phyloP scores from a whole-genome alignment of 805 yeast species.

The Teunomyces stri region DNA sequence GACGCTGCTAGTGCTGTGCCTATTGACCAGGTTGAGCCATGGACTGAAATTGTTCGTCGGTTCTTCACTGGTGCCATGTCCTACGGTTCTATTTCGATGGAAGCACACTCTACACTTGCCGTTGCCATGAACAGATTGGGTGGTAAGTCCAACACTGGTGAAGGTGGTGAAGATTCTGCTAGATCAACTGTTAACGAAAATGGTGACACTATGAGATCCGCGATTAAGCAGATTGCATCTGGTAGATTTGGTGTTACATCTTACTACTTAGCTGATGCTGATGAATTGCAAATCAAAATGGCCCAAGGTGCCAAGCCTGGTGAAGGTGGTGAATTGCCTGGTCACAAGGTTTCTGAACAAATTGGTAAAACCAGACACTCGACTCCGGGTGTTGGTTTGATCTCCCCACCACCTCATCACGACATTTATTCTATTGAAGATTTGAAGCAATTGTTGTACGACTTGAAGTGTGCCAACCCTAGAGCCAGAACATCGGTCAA shows the following conservation, averaged over 20 bases:
- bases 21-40: slow-evolving; percentile 96
- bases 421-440: slow-evolving; percentile 98
- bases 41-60: slow-evolving; percentile 98
- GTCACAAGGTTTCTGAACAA: slow-evolving; percentile 80
- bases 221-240: slow-evolving; percentile 96
- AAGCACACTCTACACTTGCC: slow-evolving; percentile 95
- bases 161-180: slow-evolving; percentile 98
- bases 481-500: slow-evolving; percentile 96
- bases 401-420: slow-evolving; percentile 98
- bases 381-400: slow-evolving; percentile 93
- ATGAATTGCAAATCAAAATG: slow-evolving; percentile 96
- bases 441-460: slow-evolving; percentile 93
- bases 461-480: slow-evolving; percentile 94
- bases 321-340: slow-evolving; percentile 99
- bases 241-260: slow-evolving; percentile 98
- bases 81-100: slow-evolving; percentile 97
- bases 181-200: slow-evolving; percentile 74
- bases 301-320: slow-evolving; percentile 99
- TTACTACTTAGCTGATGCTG: slow-evolving; percentile 90
- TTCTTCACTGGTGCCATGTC: slow-evolving; percentile 99
- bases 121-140: slow-evolving; percentile 98
- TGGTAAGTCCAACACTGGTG: slow-evolving; percentile 98
- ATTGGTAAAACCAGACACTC: slow-evolving; percentile 97
- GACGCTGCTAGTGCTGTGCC: slow-evolving; percentile 74
- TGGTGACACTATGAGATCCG: slow-evolving; percentile 98